Conservation (phyloP, 2,329 filamentous ascomycete species). For the Cladosporium sphaerospermum region DNA sequence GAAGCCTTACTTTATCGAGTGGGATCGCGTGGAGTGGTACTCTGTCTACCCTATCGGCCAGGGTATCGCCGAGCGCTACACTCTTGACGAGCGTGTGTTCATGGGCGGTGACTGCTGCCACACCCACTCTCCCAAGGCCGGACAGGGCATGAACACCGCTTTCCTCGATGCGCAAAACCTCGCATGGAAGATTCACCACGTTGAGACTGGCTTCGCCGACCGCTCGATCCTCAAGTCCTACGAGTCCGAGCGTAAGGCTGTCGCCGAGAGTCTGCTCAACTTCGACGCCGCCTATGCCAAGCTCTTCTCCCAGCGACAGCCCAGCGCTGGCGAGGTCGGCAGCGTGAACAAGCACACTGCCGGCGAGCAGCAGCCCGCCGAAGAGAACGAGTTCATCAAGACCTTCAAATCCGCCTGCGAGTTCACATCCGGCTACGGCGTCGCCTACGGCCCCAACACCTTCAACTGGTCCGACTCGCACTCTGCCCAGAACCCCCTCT, state of each 20-base stretch:
- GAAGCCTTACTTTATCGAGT: constrained; percentile 54
- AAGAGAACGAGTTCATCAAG: constrained; percentile 76
- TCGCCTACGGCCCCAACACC: constrained; percentile 73
- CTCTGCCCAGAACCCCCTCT: constrained; percentile 61
- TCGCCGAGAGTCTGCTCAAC: constrained; percentile 75
- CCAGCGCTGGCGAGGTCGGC: constrained; percentile 65
- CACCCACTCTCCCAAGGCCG: constrained; percentile 58
- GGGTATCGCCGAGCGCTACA: constrained; percentile 59
- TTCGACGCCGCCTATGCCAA: constrained; percentile 89
- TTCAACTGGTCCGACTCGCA: constrained; percentile 78
- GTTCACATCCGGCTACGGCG: constrained; percentile 88
- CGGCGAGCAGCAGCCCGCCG: constrained; percentile 26
- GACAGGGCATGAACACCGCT: constrained; percentile 59
- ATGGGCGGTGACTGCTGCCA: constrained; percentile 62
- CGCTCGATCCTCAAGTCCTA: constrained; percentile 76
- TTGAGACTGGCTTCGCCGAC: constrained; percentile 73
- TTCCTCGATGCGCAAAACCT: constrained; percentile 70
- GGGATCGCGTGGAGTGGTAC: constrained; percentile 61
- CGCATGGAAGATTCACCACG: constrained; percentile 92
- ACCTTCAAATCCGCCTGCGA: constrained; percentile 88
- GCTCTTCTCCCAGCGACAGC: constrained; percentile 74
- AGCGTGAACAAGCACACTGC: constrained; percentile 53
- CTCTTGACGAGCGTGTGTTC: constrained; percentile 58
- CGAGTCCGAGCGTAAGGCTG: constrained; percentile 74
- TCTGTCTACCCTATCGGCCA: constrained; percentile 62